A percentile compares a stretch with the other conserved stretches of the same genome.
These are phyloP conservation scores for Trichophyton equinum DNA, from an alignment of 2,329 filamentous ascomycete genomes.

Conservation along the genomic window DNA sequence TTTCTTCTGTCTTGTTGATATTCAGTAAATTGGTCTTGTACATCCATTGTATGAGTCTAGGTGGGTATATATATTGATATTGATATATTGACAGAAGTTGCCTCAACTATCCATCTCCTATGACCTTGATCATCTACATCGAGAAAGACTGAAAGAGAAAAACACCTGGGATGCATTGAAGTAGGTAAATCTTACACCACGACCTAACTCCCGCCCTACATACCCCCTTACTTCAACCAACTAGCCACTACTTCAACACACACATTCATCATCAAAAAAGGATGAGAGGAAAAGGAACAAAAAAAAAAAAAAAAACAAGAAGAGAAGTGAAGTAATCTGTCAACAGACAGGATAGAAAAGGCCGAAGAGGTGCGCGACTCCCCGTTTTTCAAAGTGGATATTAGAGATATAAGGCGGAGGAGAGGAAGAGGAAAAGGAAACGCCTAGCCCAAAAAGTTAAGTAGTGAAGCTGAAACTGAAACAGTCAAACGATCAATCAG, in stretches of 20 bases:
- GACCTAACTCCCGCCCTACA: background rate
- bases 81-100: too few relatives aligned
- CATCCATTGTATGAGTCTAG: too few relatives aligned
- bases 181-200: background rate
- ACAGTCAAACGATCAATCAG: background rate
- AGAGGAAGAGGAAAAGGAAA: background rate
- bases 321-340: too few relatives aligned
- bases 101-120: too few relatives aligned
- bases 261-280: background rate
- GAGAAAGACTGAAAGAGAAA: background rate
- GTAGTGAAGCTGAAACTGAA: background rate
- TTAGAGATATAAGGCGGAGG: background rate
- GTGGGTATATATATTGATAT: too few relatives aligned
- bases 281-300: background rate
- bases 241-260: background rate
- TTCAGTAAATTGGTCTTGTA: background rate
- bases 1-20: background rate
- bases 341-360: too few relatives aligned
- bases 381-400: background rate
- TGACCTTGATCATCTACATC: too few relatives aligned
- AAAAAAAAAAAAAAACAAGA: background rate
- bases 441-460: background rate
- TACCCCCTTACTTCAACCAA: background rate
- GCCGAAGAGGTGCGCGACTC: too few relatives aligned
- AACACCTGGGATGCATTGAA: background rate